These are phyloP conservation scores for Phyllosticta citrichinensis DNA, from an alignment of 2,329 filamentous ascomycete genomes.

Conservation along the genomic window DNA sequence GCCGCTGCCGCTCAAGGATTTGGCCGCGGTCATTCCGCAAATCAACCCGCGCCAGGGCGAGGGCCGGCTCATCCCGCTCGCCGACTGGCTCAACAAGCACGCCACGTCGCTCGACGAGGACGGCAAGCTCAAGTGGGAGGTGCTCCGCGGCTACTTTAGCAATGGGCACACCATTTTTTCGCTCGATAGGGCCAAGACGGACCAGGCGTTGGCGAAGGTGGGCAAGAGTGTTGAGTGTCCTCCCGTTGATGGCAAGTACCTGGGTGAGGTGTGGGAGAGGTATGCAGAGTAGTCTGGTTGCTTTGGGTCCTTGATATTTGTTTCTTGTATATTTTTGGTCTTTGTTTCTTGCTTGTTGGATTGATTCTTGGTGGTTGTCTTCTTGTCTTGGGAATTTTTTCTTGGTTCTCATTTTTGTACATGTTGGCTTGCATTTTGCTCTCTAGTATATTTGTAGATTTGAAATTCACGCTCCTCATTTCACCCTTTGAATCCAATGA, in stretches of 20 bases:
- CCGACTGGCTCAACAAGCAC: neutral
- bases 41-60: neutral
- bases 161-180: neutral
- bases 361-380: too few species aligned
- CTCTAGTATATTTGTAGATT: too few species aligned
- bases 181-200: neutral
- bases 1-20: neutral
- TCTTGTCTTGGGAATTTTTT: neutral
- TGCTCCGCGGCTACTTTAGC: neutral
- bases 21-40: neutral
- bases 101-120: neutral
- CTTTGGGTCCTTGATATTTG: neutral
- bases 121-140: neutral
- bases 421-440: neutral
- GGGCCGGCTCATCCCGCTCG: neutral
- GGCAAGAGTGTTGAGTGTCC: neutral
- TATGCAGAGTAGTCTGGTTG: neutral
- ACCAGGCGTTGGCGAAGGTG: neutral
- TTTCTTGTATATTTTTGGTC: neutral
- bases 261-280: neutral
- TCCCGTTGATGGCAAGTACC: neutral
- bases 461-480: neutral
- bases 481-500: neutral
- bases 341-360: neutral
- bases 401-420: neutral